These are phyloP conservation scores for Coprinopsis cinerea DNA, from an alignment of 768 basidiomycete genomes.

Conservation along the genomic window DNA sequence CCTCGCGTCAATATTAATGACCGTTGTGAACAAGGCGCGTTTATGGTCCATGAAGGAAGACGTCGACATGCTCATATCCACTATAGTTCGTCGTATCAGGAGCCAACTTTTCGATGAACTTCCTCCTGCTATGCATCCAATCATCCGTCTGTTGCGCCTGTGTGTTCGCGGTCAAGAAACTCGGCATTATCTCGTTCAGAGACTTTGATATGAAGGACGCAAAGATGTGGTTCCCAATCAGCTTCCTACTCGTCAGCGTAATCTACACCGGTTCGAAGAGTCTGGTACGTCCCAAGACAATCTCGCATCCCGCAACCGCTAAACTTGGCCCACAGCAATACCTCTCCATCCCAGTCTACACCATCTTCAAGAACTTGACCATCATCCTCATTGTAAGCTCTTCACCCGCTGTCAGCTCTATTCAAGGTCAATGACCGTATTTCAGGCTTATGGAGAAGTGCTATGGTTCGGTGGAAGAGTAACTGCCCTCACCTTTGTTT, in stretches of 20 bases:
- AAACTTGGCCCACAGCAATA: slow-evolving; percentile 66
- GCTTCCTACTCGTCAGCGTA: slow-evolving; percentile 83
- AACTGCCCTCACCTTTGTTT: slow-evolving; percentile 79
- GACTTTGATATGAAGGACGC: slow-evolving; percentile 80
- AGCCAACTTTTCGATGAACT: slow-evolving; percentile 91
- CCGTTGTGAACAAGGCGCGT: slow-evolving; percentile 88
- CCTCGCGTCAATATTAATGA: slow-evolving; percentile 92
- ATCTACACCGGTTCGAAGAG: slow-evolving; percentile 99
- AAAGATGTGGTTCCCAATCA: slow-evolving; percentile 92
- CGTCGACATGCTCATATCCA: neutral
- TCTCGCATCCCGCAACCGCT: neutral
- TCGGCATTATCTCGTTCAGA: slow-evolving; percentile 79
- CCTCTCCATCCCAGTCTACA: slow-evolving; percentile 94
- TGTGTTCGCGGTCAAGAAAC: slow-evolving; percentile 66
- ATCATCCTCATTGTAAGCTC: slow-evolving; percentile 89
- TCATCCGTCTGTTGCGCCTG: slow-evolving; percentile 80
- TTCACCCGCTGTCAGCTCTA: no score
- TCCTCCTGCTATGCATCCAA: slow-evolving; percentile 88
- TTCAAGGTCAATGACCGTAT: slow-evolving; percentile 4
- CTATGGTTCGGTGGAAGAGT: slow-evolving; percentile 93
- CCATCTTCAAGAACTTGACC: slow-evolving; percentile 99
- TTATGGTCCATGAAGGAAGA: neutral
- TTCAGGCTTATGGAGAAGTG: slow-evolving; percentile 93
- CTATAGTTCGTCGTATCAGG: slow-evolving; percentile 91
- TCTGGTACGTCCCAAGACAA: slow-evolving; percentile 54